These are phyloP conservation scores for Arachis hypogaea DNA, from an alignment of 306 rosid genomes.

Conservation along the genomic window DNA sequence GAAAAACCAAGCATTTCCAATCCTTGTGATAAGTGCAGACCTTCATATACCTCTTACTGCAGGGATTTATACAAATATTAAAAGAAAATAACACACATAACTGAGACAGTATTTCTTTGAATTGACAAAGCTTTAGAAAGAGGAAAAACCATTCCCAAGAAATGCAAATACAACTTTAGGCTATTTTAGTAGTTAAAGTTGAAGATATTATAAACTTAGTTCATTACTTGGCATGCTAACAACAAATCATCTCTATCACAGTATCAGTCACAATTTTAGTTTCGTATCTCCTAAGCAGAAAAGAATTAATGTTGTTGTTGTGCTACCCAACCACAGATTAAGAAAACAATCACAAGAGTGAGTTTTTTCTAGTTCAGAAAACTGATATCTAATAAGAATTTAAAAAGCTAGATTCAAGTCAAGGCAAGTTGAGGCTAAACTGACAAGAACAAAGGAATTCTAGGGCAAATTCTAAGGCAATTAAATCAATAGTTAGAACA, in stretches of 20 bases:
- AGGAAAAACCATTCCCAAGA: no score
- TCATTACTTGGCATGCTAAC: neutral
- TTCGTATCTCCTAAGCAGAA: no score
- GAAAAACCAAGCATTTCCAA: no score
- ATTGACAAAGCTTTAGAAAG: no score
- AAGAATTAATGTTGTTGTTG: neutral
- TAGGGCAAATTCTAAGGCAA: neutral
- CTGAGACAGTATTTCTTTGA: no score
- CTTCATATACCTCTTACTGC: no score
- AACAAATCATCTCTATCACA: neutral
- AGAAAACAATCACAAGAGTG: neutral
- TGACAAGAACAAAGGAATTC: neutral
- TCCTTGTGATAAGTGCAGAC: no score
- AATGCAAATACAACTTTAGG: neutral
- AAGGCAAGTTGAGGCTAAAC: neutral
- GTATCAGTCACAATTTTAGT: no score
- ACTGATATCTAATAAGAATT: neutral
- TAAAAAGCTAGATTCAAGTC: neutral
- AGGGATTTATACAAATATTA: no score
- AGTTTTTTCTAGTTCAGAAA: slow-evolving; percentile 15
- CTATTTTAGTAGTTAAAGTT: neutral
- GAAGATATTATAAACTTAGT: neutral
- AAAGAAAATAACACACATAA: neutral
- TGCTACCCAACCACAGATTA: neutral
- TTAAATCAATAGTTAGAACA: neutral